Evolutionary conservation across 208 protist genomes (phyloP), one percentile per base, ranked within the genome.

Genomic region (Crithidia thermophila): DNA sequence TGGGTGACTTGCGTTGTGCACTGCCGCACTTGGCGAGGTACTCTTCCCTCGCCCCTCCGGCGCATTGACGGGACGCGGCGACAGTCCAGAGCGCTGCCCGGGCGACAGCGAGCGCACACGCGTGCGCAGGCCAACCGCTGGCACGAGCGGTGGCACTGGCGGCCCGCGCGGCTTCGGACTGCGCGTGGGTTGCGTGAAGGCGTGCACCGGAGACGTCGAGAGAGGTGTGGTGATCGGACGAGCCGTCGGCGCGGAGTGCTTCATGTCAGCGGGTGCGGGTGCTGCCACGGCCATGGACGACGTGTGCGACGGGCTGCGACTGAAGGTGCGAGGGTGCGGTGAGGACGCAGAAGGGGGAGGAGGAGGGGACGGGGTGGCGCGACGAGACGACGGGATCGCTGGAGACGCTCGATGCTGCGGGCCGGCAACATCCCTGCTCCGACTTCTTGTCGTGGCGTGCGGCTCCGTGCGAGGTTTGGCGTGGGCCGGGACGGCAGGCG

Each of bases 21-120:
- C 42, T 3, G 21, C 58, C 1, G 58, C 45, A n/a, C 58, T 52
- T 4, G 10, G 58, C n/a, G 58, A 43, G 20, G 6, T 39, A 0
- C 4, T 18, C 4, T 50, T 53, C 31, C 14, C 10, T 3, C 3
- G 14, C 13, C 9, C 3, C 4, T 14, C 21, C 0, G 45, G 27
- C 43, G 58, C 21, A 43, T 64, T 64, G 45, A 21, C 58, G 7
- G 27, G 2, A 3, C 33, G 13, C 8, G 45, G 6, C 8, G 58
- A 51, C 42, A 64, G 13, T n/a, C 43, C 58, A 1, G 30, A 43
- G 3, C 43, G 45, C n/a, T 33, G 39, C 39, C 7, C 37, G 4
- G 55, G 55, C 27, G 55, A 61, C 14, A 36, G 39, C 10, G 55
- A 61, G 1, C 55, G 40, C 55, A 46, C 55, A 23, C 36, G 36